Evolutionary conservation across 2,329 filamentous ascomycete genomes (phyloP).

Genomic region (Gaeumannomyces sp.): DNA sequence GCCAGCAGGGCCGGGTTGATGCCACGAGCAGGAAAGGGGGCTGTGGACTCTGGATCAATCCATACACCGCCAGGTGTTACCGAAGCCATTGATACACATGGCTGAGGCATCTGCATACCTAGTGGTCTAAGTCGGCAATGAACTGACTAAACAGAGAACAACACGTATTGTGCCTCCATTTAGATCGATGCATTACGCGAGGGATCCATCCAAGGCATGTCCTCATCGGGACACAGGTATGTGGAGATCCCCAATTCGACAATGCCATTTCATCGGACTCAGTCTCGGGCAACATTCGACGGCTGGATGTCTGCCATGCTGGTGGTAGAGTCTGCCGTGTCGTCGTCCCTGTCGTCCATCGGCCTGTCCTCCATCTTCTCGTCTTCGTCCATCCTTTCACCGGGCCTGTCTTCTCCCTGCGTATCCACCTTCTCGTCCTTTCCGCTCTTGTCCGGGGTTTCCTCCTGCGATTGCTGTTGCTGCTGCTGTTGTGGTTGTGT

Average conservation of each 20-base stretch:
- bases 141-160: neutral
- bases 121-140: neutral
- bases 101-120: neutral
- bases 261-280: neutral
- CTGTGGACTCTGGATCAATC: neutral
- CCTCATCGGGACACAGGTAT: too few relatives aligned
- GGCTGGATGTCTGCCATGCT: neutral
- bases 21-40: neutral
- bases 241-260: neutral
- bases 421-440: slow-evolving; percentile 24
- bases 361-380: slow-evolving; percentile 19
- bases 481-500: slow-evolving; percentile 14
- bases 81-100: neutral
- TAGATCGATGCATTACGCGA: neutral
- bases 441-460: slow-evolving; percentile 10
- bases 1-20: neutral
- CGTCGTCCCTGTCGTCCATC: slow-evolving; percentile 14
- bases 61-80: neutral
- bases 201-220: neutral
- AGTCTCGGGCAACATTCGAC: neutral
- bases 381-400: slow-evolving; percentile 23
- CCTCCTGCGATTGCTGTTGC: slow-evolving; percentile 3
- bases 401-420: slow-evolving; percentile 23
- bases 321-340: slow-evolving; percentile 10
- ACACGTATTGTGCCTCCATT: neutral